Conservation (phyloP, 805 yeast species). For the Hanseniaspora vineae region DNA sequence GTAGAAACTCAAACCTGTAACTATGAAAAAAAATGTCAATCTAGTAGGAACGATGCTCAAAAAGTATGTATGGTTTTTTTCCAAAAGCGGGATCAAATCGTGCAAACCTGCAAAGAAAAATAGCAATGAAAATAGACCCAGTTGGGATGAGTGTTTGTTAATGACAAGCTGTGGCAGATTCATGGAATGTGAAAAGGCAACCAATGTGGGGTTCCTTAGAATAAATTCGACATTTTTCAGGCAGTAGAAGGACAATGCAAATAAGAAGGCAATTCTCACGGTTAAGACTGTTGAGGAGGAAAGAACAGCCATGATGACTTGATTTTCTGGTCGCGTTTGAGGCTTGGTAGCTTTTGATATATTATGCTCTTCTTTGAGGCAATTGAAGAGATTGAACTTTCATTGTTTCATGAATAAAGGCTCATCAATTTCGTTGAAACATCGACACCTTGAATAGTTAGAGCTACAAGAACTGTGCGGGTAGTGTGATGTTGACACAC, state of each 20-base stretch:
- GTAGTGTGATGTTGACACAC: too few relatives aligned
- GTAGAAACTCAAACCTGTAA: conserved; percentile 38
- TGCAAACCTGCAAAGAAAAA: conserved; percentile 31
- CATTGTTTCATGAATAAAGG: too few relatives aligned
- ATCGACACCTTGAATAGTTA: too few relatives aligned
- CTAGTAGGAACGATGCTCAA: conserved; percentile 50
- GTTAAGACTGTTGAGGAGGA: conserved; percentile 37
- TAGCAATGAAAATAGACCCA: conserved; percentile 37
- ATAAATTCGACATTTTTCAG: conserved; percentile 35
- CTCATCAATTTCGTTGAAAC: too few relatives aligned
- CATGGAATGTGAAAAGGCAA: conserved; percentile 52
- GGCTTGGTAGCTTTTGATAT: too few relatives aligned
- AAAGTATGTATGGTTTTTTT: conserved; percentile 33
- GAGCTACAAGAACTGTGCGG: too few relatives aligned
- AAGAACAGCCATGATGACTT: conserved; percentile 33
- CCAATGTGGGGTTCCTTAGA: conserved; percentile 31
- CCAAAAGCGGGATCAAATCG: conserved; percentile 50
- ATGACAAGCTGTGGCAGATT: conserved; percentile 26
- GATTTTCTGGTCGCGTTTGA: not conserved
- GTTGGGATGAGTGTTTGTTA: conserved; percentile 28
- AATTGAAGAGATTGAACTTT: too few relatives aligned
- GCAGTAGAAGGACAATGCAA: conserved; percentile 32
- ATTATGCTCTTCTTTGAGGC: too few relatives aligned
- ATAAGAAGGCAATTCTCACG: conserved; percentile 32
- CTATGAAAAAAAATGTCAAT: conserved; percentile 33